Evolutionary conservation across 352 stramenopile genomes (phyloP).

Genomic region (Globisporangium sylvaticum): DNA sequence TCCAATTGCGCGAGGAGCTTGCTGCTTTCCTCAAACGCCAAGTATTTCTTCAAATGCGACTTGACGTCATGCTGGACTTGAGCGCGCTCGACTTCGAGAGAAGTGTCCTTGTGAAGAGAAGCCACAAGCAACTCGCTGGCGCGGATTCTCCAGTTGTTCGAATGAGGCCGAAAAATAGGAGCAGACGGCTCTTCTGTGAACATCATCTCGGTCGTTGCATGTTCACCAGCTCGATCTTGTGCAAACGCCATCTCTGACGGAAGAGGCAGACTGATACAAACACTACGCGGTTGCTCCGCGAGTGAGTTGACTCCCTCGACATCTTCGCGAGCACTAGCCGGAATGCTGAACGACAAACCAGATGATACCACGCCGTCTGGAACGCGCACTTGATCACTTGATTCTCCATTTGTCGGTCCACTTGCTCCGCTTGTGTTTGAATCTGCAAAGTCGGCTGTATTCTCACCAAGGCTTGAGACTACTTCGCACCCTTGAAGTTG

Average conservation of each 20-base stretch:
- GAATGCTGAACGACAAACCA: background rate
- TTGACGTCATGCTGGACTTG: slow-evolving; percentile 17
- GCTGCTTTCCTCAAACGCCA: slow-evolving; percentile 18
- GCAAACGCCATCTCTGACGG: background rate
- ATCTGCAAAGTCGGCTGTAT: background rate
- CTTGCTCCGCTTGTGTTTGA: background rate
- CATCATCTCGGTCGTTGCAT: background rate
- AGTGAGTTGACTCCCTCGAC: background rate
- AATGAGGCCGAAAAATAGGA: background rate
- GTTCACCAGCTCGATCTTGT: background rate
- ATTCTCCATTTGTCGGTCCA: background rate
- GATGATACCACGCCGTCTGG: background rate
- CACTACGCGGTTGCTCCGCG: background rate
- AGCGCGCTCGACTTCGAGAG: slow-evolving; percentile 21
- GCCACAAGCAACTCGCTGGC: slow-evolving; percentile 34
- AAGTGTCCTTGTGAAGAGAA: slow-evolving; percentile 25
- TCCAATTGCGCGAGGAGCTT: slow-evolving; percentile 22
- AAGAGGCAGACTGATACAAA: too few relatives aligned
- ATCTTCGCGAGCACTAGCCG: background rate
- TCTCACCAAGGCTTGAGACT: background rate
- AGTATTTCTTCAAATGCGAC: slow-evolving; percentile 26
- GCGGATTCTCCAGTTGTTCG: slow-evolving; percentile 20
- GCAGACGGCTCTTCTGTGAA: background rate
- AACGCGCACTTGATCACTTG: background rate
- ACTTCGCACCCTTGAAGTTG: background rate